Conservation (phyloP, 2,329 filamentous ascomycete species). For the Apiospora aurea region DNA sequence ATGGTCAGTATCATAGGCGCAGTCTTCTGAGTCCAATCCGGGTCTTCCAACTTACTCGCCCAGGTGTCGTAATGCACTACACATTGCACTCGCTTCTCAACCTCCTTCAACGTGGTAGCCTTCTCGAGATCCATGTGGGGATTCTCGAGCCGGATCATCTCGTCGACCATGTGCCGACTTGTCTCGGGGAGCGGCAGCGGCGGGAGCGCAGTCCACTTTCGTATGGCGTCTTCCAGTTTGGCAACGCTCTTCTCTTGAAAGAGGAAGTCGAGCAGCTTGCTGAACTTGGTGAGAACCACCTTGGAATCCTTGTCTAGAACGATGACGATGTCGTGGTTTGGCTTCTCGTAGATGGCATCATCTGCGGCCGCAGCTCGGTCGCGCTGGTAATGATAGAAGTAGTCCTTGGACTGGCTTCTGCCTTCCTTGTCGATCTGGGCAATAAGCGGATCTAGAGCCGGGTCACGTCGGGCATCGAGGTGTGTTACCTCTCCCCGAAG, state of each 20-base stretch:
- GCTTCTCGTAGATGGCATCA: constrained; percentile 18
- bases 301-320: constrained; percentile 25
- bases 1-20: background rate
- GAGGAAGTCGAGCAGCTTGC: constrained; percentile 21
- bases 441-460: constrained; percentile 24
- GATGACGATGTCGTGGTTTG: constrained; percentile 26
- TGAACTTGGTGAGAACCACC: constrained; percentile 25
- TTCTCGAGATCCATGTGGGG: constrained; percentile 27
- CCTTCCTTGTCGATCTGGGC: constrained; percentile 28
- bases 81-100: constrained; percentile 26
- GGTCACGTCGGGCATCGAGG: background rate
- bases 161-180: constrained; percentile 25
- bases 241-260: constrained; percentile 12
- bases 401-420: constrained; percentile 23
- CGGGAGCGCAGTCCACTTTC: constrained; percentile 24
- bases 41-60: constrained; percentile 23
- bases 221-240: constrained; percentile 23
- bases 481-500: constrained; percentile 21
- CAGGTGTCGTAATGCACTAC: constrained; percentile 27
- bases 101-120: constrained; percentile 24
- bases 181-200: constrained; percentile 22
- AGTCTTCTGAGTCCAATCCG: background rate
- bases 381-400: constrained; percentile 28
- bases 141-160: constrained; percentile 25
- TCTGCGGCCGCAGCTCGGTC: constrained; percentile 24